phyloP scores from a whole-genome alignment of 129 eudicot genomes.

The Ambrosia trifida region DNA sequence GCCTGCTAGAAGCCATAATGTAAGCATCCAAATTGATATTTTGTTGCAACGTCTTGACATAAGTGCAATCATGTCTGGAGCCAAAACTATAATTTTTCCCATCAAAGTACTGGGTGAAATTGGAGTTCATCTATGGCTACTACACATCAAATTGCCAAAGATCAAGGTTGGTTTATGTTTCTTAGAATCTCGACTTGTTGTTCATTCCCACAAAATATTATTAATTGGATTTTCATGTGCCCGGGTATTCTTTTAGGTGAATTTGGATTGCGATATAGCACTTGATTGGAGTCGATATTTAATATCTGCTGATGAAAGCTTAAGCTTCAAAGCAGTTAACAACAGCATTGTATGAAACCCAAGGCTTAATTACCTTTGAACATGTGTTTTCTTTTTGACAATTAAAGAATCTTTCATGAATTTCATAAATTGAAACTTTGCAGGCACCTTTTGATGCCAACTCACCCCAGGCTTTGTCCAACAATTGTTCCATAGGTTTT shows the following conservation, averaged over 20 bases:
- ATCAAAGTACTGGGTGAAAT: constrained; percentile 56
- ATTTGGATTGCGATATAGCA: constrained; percentile 60
- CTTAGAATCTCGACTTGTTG: neutral
- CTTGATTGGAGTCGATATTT: constrained; percentile 39
- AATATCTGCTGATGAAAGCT: constrained; percentile 22
- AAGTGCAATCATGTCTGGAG: constrained; percentile 40
- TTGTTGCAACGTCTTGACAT: constrained; percentile 42
- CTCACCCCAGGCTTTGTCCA: constrained; percentile 48
- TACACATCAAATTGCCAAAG: constrained; percentile 48
- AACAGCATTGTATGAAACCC: constrained; percentile 30
- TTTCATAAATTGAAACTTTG: constrained; percentile 13
- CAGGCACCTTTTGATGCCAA: constrained; percentile 47
- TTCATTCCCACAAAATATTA: neutral
- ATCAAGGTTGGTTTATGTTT: constrained; percentile 46
- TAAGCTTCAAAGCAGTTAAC: constrained; percentile 29
- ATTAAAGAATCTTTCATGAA: neutral
- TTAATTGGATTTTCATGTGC: neutral
- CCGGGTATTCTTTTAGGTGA: constrained; percentile 35
- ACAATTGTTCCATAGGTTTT: constrained; percentile 46
- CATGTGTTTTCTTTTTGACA: neutral
- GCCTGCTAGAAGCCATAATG: constrained; percentile 59
- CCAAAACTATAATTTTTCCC: constrained; percentile 19
- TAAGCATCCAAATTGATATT: constrained; percentile 38
- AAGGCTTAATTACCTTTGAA: neutral
- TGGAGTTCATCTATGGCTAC: constrained; percentile 36